phyloP scores from a whole-genome alignment of 345 rosid species.

The Durio zibethinus region DNA sequence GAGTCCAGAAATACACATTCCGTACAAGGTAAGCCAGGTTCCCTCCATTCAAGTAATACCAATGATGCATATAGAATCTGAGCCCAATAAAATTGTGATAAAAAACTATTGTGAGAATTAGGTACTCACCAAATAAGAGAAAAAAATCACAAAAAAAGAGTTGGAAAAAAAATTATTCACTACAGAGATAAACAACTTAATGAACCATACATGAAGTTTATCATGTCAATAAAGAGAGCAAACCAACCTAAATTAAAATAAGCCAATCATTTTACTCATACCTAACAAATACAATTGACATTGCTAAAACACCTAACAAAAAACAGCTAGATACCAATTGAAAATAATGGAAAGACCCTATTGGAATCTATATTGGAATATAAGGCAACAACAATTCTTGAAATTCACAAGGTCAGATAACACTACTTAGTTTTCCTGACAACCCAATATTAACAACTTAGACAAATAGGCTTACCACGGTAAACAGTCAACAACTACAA shows the following conservation, averaged over 20 bases:
- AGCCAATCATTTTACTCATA: background rate
- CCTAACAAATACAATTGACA: background rate
- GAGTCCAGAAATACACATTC: background rate
- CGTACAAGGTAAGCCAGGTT: background rate
- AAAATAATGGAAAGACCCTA: background rate
- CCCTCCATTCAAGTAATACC: background rate
- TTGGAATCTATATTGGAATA: background rate
- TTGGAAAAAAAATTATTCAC: background rate
- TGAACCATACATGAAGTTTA: background rate
- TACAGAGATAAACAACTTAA: background rate
- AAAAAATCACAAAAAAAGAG: background rate
- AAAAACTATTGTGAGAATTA: background rate
- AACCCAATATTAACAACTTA: background rate
- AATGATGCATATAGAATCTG: background rate
- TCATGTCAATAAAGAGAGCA: background rate
- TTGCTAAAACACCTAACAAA: background rate
- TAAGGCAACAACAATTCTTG: background rate
- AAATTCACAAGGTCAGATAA: background rate
- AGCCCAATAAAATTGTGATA: background rate
- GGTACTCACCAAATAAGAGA: background rate
- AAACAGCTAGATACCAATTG: background rate
- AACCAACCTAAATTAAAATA: background rate
- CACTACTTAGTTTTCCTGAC: background rate
- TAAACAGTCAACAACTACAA: background rate
- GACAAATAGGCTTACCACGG: background rate